Percentiles rank a stretch among this genome's conserved stretches.
Evolutionary conservation across 352 stramenopile species (phyloP).

Genomic region (Phytophthora sp.): DNA sequence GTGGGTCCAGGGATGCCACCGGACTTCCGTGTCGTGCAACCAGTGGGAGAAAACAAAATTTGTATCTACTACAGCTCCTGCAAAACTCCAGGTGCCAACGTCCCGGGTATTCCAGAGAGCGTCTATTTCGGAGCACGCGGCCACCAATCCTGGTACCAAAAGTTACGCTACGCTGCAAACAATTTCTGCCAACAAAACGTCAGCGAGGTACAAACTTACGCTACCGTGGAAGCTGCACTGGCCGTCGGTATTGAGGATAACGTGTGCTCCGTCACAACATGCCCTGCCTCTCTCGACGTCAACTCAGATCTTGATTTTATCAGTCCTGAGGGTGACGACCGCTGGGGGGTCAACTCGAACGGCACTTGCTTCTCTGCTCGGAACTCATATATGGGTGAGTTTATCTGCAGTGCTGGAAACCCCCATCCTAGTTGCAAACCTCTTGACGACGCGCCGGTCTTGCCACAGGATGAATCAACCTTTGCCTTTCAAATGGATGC

Average conservation of each 20-base stretch:
- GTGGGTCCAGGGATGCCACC: conserved; percentile 67
- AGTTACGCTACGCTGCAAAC: conserved; percentile 64
- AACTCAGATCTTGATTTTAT: conserved; percentile 46
- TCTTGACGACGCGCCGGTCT: conserved; percentile 8
- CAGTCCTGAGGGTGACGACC: conserved; percentile 14
- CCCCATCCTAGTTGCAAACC: conserved; percentile 29
- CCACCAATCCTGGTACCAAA: conserved; percentile 70
- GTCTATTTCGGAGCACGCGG: conserved; percentile 48
- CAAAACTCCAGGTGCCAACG: conserved; percentile 51
- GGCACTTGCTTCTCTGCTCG: conserved; percentile 52
- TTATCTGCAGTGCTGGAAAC: conserved; percentile 53
- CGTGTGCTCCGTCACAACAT: conserved; percentile 39
- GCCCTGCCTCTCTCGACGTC: conserved; percentile 48
- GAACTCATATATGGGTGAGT: conserved; percentile 58
- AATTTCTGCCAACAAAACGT: conserved; percentile 51
- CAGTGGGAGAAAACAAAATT: conserved; percentile 34
- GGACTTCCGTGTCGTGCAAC: conserved; percentile 49
- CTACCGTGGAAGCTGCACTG: conserved; percentile 31
- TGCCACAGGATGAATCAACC: conserved; percentile 8
- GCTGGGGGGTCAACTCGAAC: conserved; percentile 58
- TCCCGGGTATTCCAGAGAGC: conserved; percentile 47
- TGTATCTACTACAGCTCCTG: conserved; percentile 62
- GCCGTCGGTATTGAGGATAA: conserved; percentile 46
- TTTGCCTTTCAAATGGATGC: conserved; percentile 88
- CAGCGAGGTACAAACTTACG: conserved; percentile 35